Conservation (phyloP, 2,329 filamentous ascomycete species). For the Colletotrichum australisinense region DNA sequence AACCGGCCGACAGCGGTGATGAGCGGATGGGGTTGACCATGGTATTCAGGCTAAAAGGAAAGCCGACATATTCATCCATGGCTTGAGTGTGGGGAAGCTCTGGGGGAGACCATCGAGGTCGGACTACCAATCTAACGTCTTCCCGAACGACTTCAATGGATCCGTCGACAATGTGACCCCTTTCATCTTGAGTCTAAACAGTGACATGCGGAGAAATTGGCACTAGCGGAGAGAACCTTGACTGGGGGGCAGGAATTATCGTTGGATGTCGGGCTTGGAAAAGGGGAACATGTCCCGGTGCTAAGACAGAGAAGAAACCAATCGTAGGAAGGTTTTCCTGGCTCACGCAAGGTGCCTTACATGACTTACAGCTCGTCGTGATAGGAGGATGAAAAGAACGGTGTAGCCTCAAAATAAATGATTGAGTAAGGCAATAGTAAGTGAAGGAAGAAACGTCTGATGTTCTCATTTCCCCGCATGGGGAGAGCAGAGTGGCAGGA, state of each 20-base stretch:
- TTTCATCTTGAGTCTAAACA: constrained; percentile 26
- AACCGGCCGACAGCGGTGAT: background rate
- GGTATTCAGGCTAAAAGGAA: constrained; percentile 33
- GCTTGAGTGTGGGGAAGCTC: constrained; percentile 4
- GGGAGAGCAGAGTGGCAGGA: background rate
- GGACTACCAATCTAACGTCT: background rate
- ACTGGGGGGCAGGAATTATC: background rate
- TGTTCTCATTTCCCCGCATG: constrained; percentile 20
- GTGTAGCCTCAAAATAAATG: background rate
- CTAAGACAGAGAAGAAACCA: background rate
- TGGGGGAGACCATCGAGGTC: background rate
- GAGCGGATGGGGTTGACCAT: background rate
- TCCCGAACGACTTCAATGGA: constrained; percentile 3
- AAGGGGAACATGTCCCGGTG: background rate
- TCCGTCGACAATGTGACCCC: constrained; percentile 19
- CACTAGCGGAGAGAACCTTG: constrained; percentile 6
- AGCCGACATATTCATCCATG: constrained; percentile 25
- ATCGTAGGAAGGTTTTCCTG: background rate
- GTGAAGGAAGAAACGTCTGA: background rate
- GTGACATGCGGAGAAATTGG: constrained; percentile 17
- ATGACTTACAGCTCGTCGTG: background rate
- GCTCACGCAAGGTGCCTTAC: background rate
- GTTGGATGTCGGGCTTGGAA: background rate
- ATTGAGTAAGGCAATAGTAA: background rate
- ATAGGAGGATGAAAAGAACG: background rate